These are phyloP conservation scores for Seiridium unicorne DNA, from an alignment of 2,329 filamentous ascomycete genomes.

Conservation along the genomic window DNA sequence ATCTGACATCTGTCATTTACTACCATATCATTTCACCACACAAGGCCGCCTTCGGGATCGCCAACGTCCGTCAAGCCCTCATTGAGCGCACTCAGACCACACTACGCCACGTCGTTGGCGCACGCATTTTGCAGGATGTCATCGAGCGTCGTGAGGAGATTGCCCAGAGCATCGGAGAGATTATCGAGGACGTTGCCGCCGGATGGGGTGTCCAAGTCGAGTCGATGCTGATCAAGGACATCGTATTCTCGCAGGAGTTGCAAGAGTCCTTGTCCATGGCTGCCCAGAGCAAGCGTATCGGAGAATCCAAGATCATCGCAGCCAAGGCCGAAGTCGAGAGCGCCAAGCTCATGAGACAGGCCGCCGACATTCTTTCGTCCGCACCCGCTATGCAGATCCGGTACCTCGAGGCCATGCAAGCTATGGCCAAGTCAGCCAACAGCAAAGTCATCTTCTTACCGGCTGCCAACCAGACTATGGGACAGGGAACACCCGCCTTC, in stretches of 20 bases:
- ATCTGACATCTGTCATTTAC: conserved; percentile 96
- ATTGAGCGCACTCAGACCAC: conserved; percentile 98
- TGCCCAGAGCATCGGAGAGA: conserved; percentile 90
- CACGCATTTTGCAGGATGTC: conserved; percentile 92
- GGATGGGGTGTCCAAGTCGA: conserved; percentile 97
- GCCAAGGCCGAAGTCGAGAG: conserved; percentile 96
- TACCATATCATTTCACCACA: conserved; percentile 96
- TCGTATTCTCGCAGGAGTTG: conserved; percentile 92
- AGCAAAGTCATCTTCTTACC: conserved; percentile 85
- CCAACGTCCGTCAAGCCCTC: conserved; percentile 92
- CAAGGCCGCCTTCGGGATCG: conserved; percentile 95
- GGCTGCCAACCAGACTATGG: conserved; percentile 60
- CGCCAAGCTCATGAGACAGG: conserved; percentile 89
- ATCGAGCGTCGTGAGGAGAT: conserved; percentile 98
- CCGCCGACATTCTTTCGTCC: conserved; percentile 87
- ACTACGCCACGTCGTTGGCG: conserved; percentile 92
- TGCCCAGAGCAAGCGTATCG: conserved; percentile 96
- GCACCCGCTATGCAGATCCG: conserved; percentile 98
- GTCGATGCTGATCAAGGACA: conserved; percentile 99
- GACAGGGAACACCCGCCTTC: conserved; percentile 34
- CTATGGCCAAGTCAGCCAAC: conserved; percentile 94
- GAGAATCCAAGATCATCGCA: conserved; percentile 97
- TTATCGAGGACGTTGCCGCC: conserved; percentile 91
- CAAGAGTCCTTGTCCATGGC: conserved; percentile 98
- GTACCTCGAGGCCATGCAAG: conserved; percentile 97